These are phyloP conservation scores for Agastache rugosa DNA, from an alignment of 257 asterid genomes.

Conservation along the genomic window DNA sequence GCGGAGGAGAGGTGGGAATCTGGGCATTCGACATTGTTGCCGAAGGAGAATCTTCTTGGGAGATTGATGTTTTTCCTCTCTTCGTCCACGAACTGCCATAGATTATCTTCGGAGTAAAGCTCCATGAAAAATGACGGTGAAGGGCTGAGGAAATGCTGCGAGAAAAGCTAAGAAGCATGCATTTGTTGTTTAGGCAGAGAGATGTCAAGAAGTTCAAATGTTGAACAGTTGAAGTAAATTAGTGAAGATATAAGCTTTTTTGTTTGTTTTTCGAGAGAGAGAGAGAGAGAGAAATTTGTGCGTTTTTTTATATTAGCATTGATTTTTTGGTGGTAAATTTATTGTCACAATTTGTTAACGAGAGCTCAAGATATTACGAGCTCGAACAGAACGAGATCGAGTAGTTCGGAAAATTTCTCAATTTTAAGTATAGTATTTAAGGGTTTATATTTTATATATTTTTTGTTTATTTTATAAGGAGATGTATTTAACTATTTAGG, in stretches of 20 bases:
- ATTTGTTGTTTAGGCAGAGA: not conserved
- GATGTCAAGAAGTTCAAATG: not conserved
- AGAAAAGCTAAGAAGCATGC: not conserved
- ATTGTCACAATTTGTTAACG: too few relatives aligned
- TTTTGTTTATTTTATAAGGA: too few relatives aligned
- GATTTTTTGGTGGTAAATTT: too few relatives aligned
- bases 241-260: not conserved
- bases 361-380: too few relatives aligned
- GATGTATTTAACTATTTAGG: too few relatives aligned
- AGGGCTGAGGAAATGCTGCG: not conserved
- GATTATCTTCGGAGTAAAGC: constrained; percentile 41
- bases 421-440: too few relatives aligned
- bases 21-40: constrained; percentile 34
- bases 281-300: too few relatives aligned
- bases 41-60: constrained; percentile 62
- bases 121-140: constrained; percentile 44
- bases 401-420: too few relatives aligned
- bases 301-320: too few relatives aligned
- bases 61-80: constrained; percentile 47
- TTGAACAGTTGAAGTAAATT: not conserved
- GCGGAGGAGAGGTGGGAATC: constrained; percentile 51
- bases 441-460: too few relatives aligned
- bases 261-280: too few relatives aligned
- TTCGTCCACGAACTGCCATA: constrained; percentile 56
- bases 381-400: too few relatives aligned